A percentile compares a stretch with the other conserved stretches of the same genome.
Conservation (phyloP, 1,284 basidiomycete species). For the Cryptococcus sp. region DNA sequence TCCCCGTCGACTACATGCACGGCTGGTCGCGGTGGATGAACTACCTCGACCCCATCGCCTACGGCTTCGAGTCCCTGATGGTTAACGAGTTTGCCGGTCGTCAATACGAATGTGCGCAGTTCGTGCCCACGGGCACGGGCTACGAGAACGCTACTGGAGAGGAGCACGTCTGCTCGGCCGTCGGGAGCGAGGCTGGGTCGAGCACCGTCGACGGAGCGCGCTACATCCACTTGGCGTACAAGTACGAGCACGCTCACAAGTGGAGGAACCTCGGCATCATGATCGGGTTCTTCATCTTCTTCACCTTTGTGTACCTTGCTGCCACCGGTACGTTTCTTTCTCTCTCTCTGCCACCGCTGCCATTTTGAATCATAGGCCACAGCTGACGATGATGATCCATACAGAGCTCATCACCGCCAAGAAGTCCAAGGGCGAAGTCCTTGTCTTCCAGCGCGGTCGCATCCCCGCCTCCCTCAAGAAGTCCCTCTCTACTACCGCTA, state of each 20-base stretch:
- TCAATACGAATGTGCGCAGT: constrained; percentile 44
- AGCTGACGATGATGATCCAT: constrained; percentile 1
- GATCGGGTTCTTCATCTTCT: constrained; percentile 55
- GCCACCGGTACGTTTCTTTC: constrained; percentile 48
- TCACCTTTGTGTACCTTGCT: constrained; percentile 54
- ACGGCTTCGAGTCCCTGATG: constrained; percentile 52
- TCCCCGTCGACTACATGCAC: constrained; percentile 48
- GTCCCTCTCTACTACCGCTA: constrained; percentile 4
- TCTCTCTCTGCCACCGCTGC: too few relatives aligned
- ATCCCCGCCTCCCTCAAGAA: constrained; percentile 38
- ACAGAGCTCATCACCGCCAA: constrained; percentile 52
- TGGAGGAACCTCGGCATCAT: constrained; percentile 66
- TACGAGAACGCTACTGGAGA: constrained; percentile 35
- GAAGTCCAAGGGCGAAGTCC: constrained; percentile 54
- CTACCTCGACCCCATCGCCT: constrained; percentile 52
- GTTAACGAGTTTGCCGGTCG: constrained; percentile 53
- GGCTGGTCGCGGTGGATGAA: constrained; percentile 55
- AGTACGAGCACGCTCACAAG: constrained; percentile 59
- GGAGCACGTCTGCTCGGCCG: constrained; percentile 43
- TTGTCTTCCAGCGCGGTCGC: constrained; percentile 52
- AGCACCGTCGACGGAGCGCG: constrained; percentile 50
- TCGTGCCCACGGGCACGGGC: constrained; percentile 48
- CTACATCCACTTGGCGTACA: constrained; percentile 61
- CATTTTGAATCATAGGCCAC: neutral
- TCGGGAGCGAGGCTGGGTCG: constrained; percentile 47